These are phyloP conservation scores for Fragilariopsis cylindrus DNA, from an alignment of 108 stramenopile species.

Conservation along the genomic window DNA sequence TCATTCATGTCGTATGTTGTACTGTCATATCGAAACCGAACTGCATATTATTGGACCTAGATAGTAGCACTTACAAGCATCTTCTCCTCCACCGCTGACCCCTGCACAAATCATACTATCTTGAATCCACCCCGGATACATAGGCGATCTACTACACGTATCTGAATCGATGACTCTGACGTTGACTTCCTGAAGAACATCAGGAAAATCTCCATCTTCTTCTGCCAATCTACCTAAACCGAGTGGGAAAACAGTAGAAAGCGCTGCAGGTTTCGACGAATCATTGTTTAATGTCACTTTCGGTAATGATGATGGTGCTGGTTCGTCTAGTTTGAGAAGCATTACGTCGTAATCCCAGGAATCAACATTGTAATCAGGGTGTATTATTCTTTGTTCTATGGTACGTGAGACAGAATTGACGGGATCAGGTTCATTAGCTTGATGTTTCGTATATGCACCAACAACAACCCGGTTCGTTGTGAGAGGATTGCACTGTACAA, in stretches of 20 bases:
- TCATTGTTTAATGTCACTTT: constrained; percentile 13
- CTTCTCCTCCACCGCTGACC: constrained; percentile 40
- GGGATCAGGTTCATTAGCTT: constrained; percentile 6
- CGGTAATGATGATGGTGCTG: neutral
- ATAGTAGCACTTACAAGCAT: constrained; percentile 24
- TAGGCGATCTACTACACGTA: constrained; percentile 17
- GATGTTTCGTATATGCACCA: constrained; percentile 18
- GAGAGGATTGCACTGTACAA: constrained; percentile 26
- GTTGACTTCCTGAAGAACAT: constrained; percentile 26
- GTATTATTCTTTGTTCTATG: constrained; percentile 15
- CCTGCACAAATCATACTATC: constrained; percentile 56
- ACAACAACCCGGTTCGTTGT: constrained; percentile 11
- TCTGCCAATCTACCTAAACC: constrained; percentile 13
- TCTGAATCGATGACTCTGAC: constrained; percentile 12
- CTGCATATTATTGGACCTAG: no score
- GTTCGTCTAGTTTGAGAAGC: constrained; percentile 29
- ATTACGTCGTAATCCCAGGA: constrained; percentile 31
- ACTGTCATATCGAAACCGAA: no score
- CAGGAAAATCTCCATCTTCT: constrained; percentile 11
- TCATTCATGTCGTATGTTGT: neutral
- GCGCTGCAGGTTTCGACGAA: neutral
- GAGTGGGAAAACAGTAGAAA: neutral
- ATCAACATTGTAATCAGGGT: constrained; percentile 24
- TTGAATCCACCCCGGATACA: constrained; percentile 31
- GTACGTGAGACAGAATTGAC: constrained; percentile 25